Evolutionary conservation across 2,329 filamentous ascomycete genomes (phyloP).

Genomic region (Diaporthe aspalathi): DNA sequence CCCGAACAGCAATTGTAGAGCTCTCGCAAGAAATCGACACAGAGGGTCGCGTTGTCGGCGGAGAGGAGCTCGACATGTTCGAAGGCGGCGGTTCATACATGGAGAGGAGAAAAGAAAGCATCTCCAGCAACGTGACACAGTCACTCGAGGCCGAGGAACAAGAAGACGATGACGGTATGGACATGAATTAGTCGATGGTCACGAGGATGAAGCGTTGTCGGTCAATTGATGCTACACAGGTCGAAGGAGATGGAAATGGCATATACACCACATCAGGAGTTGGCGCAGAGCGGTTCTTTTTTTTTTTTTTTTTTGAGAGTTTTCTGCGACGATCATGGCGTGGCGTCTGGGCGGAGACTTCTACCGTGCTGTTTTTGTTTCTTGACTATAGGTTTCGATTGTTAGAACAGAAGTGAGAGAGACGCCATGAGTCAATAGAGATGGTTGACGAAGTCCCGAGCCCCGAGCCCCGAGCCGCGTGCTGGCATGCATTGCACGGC

Average conservation of each 20-base stretch:
- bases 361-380: constrained; percentile 5
- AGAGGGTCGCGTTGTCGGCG: constrained; percentile 90
- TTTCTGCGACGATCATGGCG: constrained; percentile 32
- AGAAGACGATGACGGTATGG: constrained; percentile 71
- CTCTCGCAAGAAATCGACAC: constrained; percentile 93
- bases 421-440: constrained; percentile 20
- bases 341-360: constrained; percentile 33
- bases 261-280: constrained; percentile 1
- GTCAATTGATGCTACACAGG: background rate
- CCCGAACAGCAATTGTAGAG: constrained; percentile 84
- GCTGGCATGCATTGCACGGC: constrained; percentile 14
- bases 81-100: constrained; percentile 54
- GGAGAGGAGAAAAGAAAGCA: constrained; percentile 68
- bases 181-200: constrained; percentile 56
- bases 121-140: constrained; percentile 69
- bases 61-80: constrained; percentile 78
- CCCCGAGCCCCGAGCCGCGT: background rate
- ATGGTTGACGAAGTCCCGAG: constrained; percentile 18
- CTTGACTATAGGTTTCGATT: constrained; percentile 14
- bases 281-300: background rate
- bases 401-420: constrained; percentile 22
- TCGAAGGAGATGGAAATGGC: background rate
- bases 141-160: constrained; percentile 68
- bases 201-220: constrained; percentile 20
- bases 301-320: background rate